phyloP scores from a whole-genome alignment of 139 green algal species.

The Edaphochlamys debaryana region DNA sequence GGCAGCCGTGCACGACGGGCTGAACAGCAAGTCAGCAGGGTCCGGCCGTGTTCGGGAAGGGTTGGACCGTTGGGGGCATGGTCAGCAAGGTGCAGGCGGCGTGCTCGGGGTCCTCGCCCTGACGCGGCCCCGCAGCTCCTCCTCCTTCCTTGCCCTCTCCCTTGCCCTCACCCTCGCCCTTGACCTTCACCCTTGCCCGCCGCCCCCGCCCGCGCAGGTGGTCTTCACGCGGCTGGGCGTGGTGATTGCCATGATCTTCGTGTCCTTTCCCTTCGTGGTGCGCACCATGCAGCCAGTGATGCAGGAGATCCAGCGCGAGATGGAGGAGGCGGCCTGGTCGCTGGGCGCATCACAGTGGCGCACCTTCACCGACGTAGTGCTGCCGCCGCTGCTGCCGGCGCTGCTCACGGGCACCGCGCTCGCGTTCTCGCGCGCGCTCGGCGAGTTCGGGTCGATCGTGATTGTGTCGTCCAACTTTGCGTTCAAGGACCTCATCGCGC shows the following conservation, averaged over 20 bases:
- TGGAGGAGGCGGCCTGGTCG: constrained; percentile 70
- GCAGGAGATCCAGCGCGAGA: constrained; percentile 61
- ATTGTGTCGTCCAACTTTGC: constrained; percentile 82
- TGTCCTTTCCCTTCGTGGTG: constrained; percentile 84
- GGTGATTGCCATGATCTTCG: constrained; percentile 79
- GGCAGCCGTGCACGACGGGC: no score
- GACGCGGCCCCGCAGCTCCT: no score
- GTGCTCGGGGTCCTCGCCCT: no score
- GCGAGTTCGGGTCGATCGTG: constrained; percentile 81
- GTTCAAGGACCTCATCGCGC: constrained; percentile 80
- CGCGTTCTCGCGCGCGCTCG: constrained; percentile 75
- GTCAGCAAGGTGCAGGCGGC: no score
- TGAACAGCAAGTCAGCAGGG: no score
- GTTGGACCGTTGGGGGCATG: no score
- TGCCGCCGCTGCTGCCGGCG: constrained; percentile 72
- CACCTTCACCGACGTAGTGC: constrained; percentile 73
- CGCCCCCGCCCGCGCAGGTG: constrained; percentile 22
- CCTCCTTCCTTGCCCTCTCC: no score
- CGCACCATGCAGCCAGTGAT: constrained; percentile 78
- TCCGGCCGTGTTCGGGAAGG: no score
- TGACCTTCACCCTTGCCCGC: no score
- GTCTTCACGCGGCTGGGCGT: constrained; percentile 73
- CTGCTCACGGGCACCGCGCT: constrained; percentile 76
- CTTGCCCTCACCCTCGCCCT: no score
- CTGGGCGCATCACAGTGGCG: constrained; percentile 71